Conservation (phyloP, 1,139 yeast genomes). For the Yamadazyma diddensiae region DNA sequence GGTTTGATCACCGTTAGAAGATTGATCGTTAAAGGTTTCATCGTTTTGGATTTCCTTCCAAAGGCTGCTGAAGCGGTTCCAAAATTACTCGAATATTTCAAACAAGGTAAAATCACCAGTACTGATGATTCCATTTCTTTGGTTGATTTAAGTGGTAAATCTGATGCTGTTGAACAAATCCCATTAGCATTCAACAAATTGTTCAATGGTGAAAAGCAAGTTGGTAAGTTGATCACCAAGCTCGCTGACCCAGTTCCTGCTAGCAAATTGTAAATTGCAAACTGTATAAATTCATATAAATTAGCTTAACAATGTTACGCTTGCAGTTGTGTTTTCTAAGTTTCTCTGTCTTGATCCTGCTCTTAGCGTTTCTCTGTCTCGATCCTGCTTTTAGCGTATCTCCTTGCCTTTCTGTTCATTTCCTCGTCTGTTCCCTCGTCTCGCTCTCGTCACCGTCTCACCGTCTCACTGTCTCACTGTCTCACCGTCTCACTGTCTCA, state of each 20-base stretch:
- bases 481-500: not conserved
- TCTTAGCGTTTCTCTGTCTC: no score
- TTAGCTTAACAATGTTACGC: no score
- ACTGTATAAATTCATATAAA: no score
- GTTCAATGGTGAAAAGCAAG: slow-evolving; percentile 29
- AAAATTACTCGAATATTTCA: slow-evolving; percentile 30
- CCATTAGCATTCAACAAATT: slow-evolving; percentile 30
- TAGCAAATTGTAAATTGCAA: slow-evolving; percentile 6
- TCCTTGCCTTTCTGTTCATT: no score
- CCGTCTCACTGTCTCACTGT: not conserved
- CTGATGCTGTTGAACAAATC: slow-evolving; percentile 21
- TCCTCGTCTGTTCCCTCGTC: not conserved
- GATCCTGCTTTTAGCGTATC: no score
- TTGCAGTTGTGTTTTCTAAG: no score
- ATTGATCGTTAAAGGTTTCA: slow-evolving; percentile 47
- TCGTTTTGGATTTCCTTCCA: slow-evolving; percentile 35
- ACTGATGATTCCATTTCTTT: slow-evolving; percentile 21
- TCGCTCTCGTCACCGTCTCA: not conserved
- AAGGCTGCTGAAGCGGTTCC: slow-evolving; percentile 35
- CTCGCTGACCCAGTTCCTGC: slow-evolving; percentile 16
- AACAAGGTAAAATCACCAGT: slow-evolving; percentile 40
- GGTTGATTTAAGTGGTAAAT: slow-evolving; percentile 23
- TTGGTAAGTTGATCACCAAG: slow-evolving; percentile 37
- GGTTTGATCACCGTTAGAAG: slow-evolving; percentile 44
- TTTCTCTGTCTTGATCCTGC: no score